Conservation (phyloP, 2,329 filamentous ascomycete genomes). For the Arthrobotrys musiformis region DNA sequence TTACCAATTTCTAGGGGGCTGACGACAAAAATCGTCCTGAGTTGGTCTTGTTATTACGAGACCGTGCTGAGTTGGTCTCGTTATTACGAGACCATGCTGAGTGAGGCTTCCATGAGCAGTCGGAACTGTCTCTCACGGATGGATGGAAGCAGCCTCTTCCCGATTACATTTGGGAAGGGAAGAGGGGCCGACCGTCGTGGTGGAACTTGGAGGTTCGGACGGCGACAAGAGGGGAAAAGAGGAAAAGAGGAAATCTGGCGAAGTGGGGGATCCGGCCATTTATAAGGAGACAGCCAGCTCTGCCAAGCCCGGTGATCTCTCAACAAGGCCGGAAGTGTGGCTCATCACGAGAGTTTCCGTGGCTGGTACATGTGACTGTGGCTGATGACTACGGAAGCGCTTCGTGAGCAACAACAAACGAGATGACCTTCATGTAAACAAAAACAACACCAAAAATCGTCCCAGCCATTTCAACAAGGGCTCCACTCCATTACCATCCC, state of each 20-base stretch:
- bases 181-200: conserved; percentile 44
- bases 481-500: neutral
- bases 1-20: conserved; percentile 20
- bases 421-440: conserved; percentile 29
- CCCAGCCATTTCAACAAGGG: neutral
- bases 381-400: too few relatives aligned
- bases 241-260: conserved; percentile 24
- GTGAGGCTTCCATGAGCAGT: conserved; percentile 41
- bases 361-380: too few relatives aligned
- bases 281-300: conserved; percentile 19
- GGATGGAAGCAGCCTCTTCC: conserved; percentile 53
- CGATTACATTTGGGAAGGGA: conserved; percentile 41
- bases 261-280: conserved; percentile 37
- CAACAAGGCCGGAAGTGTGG: too few relatives aligned
- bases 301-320: conserved; percentile 19
- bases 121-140: conserved; percentile 11
- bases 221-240: conserved; percentile 35
- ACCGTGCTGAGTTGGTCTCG: too few relatives aligned
- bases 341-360: too few relatives aligned
- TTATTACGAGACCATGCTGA: too few relatives aligned
- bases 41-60: too few relatives aligned
- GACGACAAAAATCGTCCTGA: conserved; percentile 33
- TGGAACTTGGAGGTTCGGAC: conserved; percentile 8
- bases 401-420: neutral
- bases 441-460: conserved; percentile 23